phyloP scores from a whole-genome alignment of 2,329 filamentous ascomycete genomes.

The Chaetomium strumarium region DNA sequence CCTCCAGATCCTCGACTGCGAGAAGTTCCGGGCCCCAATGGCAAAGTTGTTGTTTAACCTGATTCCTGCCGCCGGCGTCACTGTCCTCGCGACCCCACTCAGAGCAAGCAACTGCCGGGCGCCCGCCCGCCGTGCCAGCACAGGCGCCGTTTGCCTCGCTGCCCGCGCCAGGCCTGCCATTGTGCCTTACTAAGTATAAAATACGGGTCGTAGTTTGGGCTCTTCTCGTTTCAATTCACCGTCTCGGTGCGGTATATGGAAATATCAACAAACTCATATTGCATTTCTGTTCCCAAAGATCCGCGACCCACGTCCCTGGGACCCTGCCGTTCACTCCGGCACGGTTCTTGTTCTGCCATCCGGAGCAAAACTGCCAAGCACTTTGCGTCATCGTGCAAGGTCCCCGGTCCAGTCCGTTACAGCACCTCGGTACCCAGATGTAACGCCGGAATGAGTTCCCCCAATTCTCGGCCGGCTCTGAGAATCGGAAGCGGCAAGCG shows the following conservation, averaged over 20 bases:
- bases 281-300: background rate
- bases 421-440: conserved; percentile 4
- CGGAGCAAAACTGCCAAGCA: conserved; percentile 8
- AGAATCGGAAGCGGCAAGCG: background rate
- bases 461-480: background rate
- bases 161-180: conserved; percentile 4
- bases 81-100: background rate
- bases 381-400: conserved; percentile 4
- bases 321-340: background rate
- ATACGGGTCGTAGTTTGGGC: too few species aligned
- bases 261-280: background rate
- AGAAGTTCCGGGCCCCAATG: conserved; percentile 12
- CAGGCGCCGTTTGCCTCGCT: conserved; percentile 3
- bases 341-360: conserved; percentile 11
- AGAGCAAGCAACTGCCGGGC: background rate
- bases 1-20: conserved; percentile 17
- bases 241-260: background rate
- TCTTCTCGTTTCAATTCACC: background rate
- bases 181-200: background rate
- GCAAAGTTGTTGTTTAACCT: background rate
- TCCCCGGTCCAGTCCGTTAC: too few species aligned
- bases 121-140: conserved; percentile 4
- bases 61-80: background rate
- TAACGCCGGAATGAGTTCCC: background rate
- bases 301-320: background rate